Evolutionary conservation across 2,329 filamentous ascomycete genomes (phyloP).

Genomic region (Paecilomyces dactylethromorphus): DNA sequence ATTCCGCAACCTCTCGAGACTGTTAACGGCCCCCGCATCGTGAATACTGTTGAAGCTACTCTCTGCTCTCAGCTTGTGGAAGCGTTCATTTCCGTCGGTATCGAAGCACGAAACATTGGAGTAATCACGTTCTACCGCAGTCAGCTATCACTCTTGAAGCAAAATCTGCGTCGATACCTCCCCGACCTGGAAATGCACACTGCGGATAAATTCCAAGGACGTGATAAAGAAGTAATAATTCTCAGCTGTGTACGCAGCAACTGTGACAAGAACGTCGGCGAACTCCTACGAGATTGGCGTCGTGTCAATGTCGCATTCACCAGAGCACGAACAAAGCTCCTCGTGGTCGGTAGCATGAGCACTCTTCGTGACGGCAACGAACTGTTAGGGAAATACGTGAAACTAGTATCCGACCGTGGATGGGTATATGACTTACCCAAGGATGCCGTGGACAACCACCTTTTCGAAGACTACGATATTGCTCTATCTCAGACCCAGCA

Average conservation of each 20-base stretch:
- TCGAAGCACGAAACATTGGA: slow-evolving; percentile 71
- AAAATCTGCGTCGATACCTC: slow-evolving; percentile 55
- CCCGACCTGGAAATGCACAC: slow-evolving; percentile 86
- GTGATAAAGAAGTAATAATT: slow-evolving; percentile 90
- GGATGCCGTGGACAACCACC: slow-evolving; percentile 60
- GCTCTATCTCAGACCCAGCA: slow-evolving; percentile 16
- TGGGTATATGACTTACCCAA: slow-evolving; percentile 72
- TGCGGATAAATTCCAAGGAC: slow-evolving; percentile 91
- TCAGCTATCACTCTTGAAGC: slow-evolving; percentile 76
- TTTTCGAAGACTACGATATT: slow-evolving; percentile 49
- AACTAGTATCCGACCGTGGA: slow-evolving; percentile 66
- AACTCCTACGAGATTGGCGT: slow-evolving; percentile 84
- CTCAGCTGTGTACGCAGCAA: slow-evolving; percentile 86
- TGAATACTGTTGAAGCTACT: slow-evolving; percentile 76
- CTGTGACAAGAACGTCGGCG: slow-evolving; percentile 73
- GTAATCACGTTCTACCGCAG: slow-evolving; percentile 96
- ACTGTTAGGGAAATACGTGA: slow-evolving; percentile 69
- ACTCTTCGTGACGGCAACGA: slow-evolving; percentile 66
- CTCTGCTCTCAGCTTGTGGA: slow-evolving; percentile 76
- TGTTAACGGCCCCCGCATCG: slow-evolving; percentile 70
- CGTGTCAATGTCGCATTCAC: slow-evolving; percentile 95
- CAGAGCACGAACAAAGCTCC: slow-evolving; percentile 80
- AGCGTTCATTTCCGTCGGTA: slow-evolving; percentile 66
- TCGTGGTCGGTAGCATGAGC: slow-evolving; percentile 74
- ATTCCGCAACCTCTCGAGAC: slow-evolving; percentile 57